Percentiles rank a stretch among this genome's conserved stretches.
These are phyloP conservation scores for Monosiga brevicollis DNA, from an alignment of 78 protist genomes.

Conservation along the genomic window DNA sequence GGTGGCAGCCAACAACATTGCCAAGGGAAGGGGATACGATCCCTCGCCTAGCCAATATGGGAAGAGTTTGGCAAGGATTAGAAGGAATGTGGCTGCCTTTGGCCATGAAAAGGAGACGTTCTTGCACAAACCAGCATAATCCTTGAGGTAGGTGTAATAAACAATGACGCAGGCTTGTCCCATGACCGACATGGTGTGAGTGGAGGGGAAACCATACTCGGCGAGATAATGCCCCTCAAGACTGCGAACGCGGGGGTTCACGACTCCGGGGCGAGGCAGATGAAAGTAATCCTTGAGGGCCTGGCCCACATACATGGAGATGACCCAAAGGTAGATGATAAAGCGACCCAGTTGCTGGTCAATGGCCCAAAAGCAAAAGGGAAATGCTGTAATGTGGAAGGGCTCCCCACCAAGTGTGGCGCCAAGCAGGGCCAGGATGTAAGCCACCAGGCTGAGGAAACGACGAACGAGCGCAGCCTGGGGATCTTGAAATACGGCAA, in stretches of 20 bases:
- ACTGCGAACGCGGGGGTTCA: not conserved
- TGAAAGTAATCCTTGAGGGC: not conserved
- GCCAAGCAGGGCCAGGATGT: not conserved
- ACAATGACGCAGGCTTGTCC: not conserved
- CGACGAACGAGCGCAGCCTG: not conserved
- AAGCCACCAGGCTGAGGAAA: not conserved
- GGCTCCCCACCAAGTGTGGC: not conserved
- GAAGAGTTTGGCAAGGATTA: not conserved
- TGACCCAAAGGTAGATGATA: not conserved
- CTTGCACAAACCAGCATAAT: not conserved
- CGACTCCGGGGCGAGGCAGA: not conserved
- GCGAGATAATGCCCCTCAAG: not conserved
- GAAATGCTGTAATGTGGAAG: not conserved
- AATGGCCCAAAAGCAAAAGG: not conserved
- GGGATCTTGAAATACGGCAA: not conserved
- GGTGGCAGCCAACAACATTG: not conserved
- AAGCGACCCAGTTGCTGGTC: not conserved
- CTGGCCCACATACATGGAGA: not conserved
- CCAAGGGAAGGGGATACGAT: not conserved
- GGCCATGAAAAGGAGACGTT: not conserved
- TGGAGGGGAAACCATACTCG: not conserved
- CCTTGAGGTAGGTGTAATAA: not conserved
- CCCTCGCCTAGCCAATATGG: not conserved
- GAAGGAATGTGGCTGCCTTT: not conserved
- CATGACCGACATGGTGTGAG: not conserved